Evolutionary conservation across 2,329 filamentous ascomycete species (phyloP), one percentile per base, ranked within the genome.

Genomic region (Curvularia hawaiiensis): DNA sequence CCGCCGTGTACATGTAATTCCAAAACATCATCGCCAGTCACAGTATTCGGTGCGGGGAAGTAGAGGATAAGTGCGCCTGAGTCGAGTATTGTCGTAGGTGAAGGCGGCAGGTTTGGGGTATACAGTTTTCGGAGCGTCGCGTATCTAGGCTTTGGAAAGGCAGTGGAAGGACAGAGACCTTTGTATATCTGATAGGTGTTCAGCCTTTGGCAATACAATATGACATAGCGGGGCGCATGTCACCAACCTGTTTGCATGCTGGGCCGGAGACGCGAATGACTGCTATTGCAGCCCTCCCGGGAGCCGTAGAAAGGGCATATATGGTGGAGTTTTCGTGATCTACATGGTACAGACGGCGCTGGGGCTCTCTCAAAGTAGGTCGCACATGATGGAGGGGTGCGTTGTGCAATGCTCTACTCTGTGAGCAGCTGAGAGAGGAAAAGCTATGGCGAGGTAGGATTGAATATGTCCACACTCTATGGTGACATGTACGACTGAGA

Each of bases 1-100:
- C 95, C 94, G 28, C 95, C 95, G 70, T 99, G 95, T n/a, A 97
- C 85, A 69, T 99, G 95, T 5, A 99, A 78, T 74, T 99, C 95
- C 2, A 99, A 83, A 1, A 98, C 83, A 71, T 97, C 92, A 73
- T 98, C 93, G 30, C 95, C 95, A 0, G 95, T 99, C 9, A 91
- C 92, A 0, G 92, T 96, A 48, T 85, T 85, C 0, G 94, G 93
- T 0, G 80, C 83, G 0, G 91, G 90, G 64, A 98, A 97, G 77
- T 90, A 91, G 28, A 98, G 83, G 2, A 97, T 82, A 12, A 98
- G 77, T 0, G 95, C 90, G 50, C 88, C 85, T 0, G 92, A 85
- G 72, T 99, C 95, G 24, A 91, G 82, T 16, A 89, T 73, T 12
- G 77, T 77, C 3, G 80, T 76, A 4, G 75, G 75, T 2, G 75